Evolutionary conservation across 108 stramenopile genomes (phyloP), one percentile per base, ranked within the genome.

Genomic region (Stephanodiscus triporus): DNA sequence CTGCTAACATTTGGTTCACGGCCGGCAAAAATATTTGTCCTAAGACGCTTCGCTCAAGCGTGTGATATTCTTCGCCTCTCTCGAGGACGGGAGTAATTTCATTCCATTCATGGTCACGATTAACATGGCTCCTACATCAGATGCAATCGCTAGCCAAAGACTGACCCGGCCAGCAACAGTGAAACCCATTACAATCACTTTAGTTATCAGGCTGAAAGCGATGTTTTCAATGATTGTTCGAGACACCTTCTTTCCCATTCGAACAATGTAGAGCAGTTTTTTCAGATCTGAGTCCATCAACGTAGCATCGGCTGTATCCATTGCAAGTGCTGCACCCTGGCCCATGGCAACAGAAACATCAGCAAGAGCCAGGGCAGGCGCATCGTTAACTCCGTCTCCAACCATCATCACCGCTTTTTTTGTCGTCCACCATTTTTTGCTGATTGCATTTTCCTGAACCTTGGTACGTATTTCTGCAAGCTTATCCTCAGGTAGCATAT

Each of bases 321-420:
- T 95, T 14, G 98, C 98, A 19, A 98, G 83, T 34, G 96, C 97
- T 26, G 98, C 95, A 8, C 98, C 98, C 8, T 64, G 83, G 30
- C 97, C 98, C 96, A 99, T 97, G 1, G 98, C 97, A 9, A 99
- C 96, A 17, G 96, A 95, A 9, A 99, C 90, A 69, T 99, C 95
- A 19, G 95, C 95, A 11, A 85, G 68, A 37, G 95, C 95, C 2
- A 99, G 86, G 10, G 97, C 97, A 9, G 97, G 96, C 4, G 96
- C 96, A 71, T 98, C 98, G 72, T 98, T 98, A 4, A 99, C 98
- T 14, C 97, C 98, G 67, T 99, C 97, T 3, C 98, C 98, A 8
- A 91, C 88, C 96, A 98, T 97, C 62, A 94, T 58, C 0, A 89
- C 87, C 5, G 80, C 40, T 43, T 67, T 6, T 1, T 57, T 64